These are phyloP conservation scores for Epichloe hybrida DNA, from an alignment of 2,329 filamentous ascomycete species.

Conservation along the genomic window DNA sequence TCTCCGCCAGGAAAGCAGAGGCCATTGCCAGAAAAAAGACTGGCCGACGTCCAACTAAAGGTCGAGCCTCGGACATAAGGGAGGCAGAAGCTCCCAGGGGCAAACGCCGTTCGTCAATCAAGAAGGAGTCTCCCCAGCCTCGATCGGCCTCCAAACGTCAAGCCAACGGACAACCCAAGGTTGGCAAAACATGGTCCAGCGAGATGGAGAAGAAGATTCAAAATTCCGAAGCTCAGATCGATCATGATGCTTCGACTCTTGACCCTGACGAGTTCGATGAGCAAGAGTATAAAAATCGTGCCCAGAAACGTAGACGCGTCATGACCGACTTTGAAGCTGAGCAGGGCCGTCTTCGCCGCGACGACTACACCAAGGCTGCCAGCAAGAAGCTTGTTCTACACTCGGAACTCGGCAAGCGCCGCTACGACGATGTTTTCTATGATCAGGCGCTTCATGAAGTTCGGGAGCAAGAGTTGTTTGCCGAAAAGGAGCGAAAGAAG, in stretches of 20 bases:
- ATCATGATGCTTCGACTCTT: slow-evolving; percentile 31
- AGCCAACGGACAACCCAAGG: slow-evolving; percentile 47
- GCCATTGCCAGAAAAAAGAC: slow-evolving; percentile 17
- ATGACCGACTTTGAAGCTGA: slow-evolving; percentile 48
- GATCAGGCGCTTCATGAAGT: slow-evolving; percentile 75
- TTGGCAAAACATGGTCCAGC: slow-evolving; percentile 46
- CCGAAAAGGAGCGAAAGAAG: slow-evolving; percentile 98
- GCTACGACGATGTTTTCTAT: slow-evolving; percentile 66
- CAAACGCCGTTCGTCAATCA: slow-evolving; percentile 36
- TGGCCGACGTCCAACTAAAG: slow-evolving; percentile 29
- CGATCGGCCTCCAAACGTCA: slow-evolving; percentile 43
- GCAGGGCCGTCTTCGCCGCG: slow-evolving; percentile 49
- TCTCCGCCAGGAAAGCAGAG: slow-evolving; percentile 13
- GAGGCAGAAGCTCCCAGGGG: slow-evolving; percentile 35
- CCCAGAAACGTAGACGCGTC: slow-evolving; percentile 55
- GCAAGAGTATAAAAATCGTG: slow-evolving; percentile 37
- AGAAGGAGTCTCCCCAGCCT: slow-evolving; percentile 32
- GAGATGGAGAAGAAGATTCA: slow-evolving; percentile 31
- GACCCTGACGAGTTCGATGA: slow-evolving; percentile 30
- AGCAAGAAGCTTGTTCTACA: slow-evolving; percentile 53
- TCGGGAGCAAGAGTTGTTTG: slow-evolving; percentile 75
- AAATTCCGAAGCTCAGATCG: slow-evolving; percentile 27
- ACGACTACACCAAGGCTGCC: slow-evolving; percentile 44
- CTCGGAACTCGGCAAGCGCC: slow-evolving; percentile 56
- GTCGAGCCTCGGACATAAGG: slow-evolving; percentile 37